Base-by-base conservation (phyloP, 2,329 filamentous ascomycete species). In the Neonectria sp. region DNA sequence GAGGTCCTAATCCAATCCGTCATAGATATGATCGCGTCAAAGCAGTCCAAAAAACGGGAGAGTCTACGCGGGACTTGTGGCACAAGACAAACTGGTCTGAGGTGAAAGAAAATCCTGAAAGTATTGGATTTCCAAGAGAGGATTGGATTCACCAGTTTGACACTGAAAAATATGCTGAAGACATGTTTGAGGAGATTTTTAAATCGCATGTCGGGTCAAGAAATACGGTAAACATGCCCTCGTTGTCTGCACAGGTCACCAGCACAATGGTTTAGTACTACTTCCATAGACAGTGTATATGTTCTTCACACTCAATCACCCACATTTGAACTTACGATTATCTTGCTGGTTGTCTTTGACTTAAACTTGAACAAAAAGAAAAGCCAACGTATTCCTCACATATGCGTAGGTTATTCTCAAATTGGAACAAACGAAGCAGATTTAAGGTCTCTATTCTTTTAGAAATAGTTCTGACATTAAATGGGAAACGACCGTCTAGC, bases 141-240 rank as follows among this genome's bases (percentile, higher is more conserved):
- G 72, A 70, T 6, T 74, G 72, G 72, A 71, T 74, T 4, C 72
- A 74, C 17, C 51, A 62, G 0, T 74, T 74, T 7, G 72, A 74
- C n/a, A 61, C 72, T 1, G 72, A 74, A 13, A 33, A 31, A 3
- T 57, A 74, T 43, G 68, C 72, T 0, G 71, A 74, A 15, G 72
- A 74, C 4, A 65, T 57, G 3, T 74, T 73, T 21, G 62, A 65
- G n/a, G 57, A 29, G 9, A 57, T 60, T 1, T 35, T 71, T 1
- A 61, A 52, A 4, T 27, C 55, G n/a, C 17, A 37, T 13, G 33
- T 48, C 3, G n/a, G 33, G 33, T 48, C 55, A 6, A 45, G 11
- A 13, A 13, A 13, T 4, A 7, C n/a, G n/a, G 6, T 3, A 17
- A 31, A 13, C 11, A 33, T 6, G 21, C 17, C 40, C 4, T 61